A percentile compares a stretch with the other conserved stretches of the same genome.
Conservation (phyloP, 1,284 basidiomycete genomes). For the Pseudozyma pruni region DNA sequence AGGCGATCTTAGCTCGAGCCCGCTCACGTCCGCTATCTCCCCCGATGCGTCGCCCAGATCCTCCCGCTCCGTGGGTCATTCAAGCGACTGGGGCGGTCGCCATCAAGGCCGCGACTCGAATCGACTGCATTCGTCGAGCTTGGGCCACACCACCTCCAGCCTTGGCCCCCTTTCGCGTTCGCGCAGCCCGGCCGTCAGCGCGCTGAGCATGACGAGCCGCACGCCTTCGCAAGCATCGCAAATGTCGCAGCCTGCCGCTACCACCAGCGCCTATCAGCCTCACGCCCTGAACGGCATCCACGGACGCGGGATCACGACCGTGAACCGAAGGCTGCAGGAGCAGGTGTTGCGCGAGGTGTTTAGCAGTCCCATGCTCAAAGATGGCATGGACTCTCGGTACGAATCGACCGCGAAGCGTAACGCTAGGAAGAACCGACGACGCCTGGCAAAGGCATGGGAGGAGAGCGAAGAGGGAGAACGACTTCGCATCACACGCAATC, state of each 20-base stretch:
- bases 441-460: conserved; percentile 62
- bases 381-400: conserved; percentile 36
- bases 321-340: conserved; percentile 66
- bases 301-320: conserved; percentile 63
- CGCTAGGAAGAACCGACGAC: conserved; percentile 51
- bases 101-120: conserved; percentile 14
- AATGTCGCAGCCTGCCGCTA: conserved; percentile 19
- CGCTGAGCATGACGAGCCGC: conserved; percentile 37
- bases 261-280: background rate
- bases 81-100: conserved; percentile 30
- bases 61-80: conserved; percentile 27
- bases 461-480: conserved; percentile 58
- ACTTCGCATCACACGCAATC: conserved; percentile 34
- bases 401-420: conserved; percentile 44
- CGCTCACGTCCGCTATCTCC: conserved; percentile 28
- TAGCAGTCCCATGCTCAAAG: conserved; percentile 54
- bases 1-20: conserved; percentile 26
- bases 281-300: conserved; percentile 44
- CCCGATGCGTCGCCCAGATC: conserved; percentile 34
- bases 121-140: conserved; percentile 32
- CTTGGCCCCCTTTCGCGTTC: conserved; percentile 26
- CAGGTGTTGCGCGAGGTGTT: conserved; percentile 67
- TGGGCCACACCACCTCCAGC: conserved; percentile 9
- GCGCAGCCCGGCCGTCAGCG: conserved; percentile 29
- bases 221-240: conserved; percentile 38